These are phyloP conservation scores for Penicillium silybi DNA, from an alignment of 495 filamentous ascomycete species.

Conservation along the genomic window DNA sequence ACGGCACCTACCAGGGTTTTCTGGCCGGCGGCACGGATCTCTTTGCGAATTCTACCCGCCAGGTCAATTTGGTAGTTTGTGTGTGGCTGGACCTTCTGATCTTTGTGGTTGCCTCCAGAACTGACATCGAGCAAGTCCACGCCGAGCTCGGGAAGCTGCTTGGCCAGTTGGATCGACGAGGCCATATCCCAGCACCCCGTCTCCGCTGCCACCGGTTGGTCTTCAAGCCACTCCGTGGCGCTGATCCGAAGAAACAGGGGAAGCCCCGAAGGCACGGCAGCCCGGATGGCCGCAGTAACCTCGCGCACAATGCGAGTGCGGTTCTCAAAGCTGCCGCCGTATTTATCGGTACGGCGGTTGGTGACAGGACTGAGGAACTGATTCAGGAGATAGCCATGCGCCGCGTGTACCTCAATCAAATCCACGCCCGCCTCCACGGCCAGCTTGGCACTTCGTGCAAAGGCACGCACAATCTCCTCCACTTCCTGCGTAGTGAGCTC, in stretches of 20 bases:
- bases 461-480: constrained; percentile 56
- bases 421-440: constrained; percentile 66
- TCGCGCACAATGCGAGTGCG: constrained; percentile 54
- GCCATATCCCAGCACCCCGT: constrained; percentile 61
- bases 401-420: constrained; percentile 57
- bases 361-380: constrained; percentile 60
- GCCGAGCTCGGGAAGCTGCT: constrained; percentile 58
- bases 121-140: constrained; percentile 76
- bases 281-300: constrained; percentile 49
- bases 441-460: constrained; percentile 54
- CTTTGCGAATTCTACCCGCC: constrained; percentile 55
- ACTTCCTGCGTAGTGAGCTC: constrained; percentile 53
- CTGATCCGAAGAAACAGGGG: constrained; percentile 68
- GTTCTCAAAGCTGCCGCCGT: constrained; percentile 57
- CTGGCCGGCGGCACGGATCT: constrained; percentile 51
- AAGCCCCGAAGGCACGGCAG: constrained; percentile 56
- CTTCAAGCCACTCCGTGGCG: constrained; percentile 69
- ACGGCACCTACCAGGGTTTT: constrained; percentile 66
- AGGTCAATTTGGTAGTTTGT: constrained; percentile 62
- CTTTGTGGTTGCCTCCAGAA: constrained; percentile 60
- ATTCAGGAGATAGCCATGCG: constrained; percentile 67
- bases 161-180: constrained; percentile 58
- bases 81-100: constrained; percentile 53
- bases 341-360: constrained; percentile 58
- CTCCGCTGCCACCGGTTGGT: constrained; percentile 38